Evolutionary conservation across 306 rosid genomes (phyloP), one percentile per base, ranked within the genome.

Genomic region (Cucurbita ficifolia): DNA sequence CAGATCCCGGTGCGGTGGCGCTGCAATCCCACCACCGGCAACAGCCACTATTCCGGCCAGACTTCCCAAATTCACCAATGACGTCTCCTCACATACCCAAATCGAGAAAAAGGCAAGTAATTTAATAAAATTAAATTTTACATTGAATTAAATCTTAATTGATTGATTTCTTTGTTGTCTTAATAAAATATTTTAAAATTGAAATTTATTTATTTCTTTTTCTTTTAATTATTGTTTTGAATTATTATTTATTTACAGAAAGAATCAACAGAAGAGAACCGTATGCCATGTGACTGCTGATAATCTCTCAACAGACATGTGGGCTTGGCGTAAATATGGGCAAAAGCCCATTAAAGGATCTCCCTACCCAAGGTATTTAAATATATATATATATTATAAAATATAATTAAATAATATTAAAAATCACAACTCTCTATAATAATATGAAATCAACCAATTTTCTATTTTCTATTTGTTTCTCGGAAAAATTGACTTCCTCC

Each of bases 311-410:
- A 16, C 88, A 2, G 97, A 92, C 82, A 46, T 82, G 48, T 89
- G 97, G 97, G 90, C 95, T 13, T 92, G 97, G 96, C 81, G 96
- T 29, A 70, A 70, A 50, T 70, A 70, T 49, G 74, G 74, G 74
- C 74, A 70, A 70, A 70, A 70, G 58, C 74, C 74, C 74, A 65
- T 67, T 36, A 68, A 43, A n/a, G 48, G 14, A 46, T 67, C 62
- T 24, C 75, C 45, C 29, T 19, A 86, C 76, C 94, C 96, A 50
- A 87, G 97, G 97, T 88, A 52, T 46, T 46, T 46, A 46, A 46
- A 46, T 46, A 45, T 45, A 29, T 0, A 29, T 24, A 24, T 21
- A 5, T 3, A n/a, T 56, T 5, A 5, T 67, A 4, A 17, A 8
- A 29, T 29, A 29, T 29, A 29, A 24, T 29, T 29, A 29, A 29